Base-by-base conservation (phyloP, 2,329 filamentous ascomycete species). In the Fusarium paranaense region DNA sequence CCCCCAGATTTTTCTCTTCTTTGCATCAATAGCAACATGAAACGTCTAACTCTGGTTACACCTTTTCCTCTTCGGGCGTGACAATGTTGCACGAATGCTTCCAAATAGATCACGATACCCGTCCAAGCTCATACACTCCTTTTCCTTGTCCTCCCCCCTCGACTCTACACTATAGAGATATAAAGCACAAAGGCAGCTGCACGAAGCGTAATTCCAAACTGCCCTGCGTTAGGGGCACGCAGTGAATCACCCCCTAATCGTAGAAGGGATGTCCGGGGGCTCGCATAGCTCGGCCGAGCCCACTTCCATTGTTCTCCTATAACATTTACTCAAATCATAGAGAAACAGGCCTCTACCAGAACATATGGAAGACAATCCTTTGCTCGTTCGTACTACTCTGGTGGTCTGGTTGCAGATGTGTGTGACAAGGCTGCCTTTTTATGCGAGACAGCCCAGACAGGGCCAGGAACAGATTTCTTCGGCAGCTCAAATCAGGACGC, bases 1-100 rank as follows among this genome's bases (percentile, higher is more conserved):
- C 56, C 18, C 11, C 25, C 37, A 62, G 18, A 37, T 32, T 30
- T 14, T 22, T 18, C 22, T 16, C 30, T 40, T 27, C 35, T 16
- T 57, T 57, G 38, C 56, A 66, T 59, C 18, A 52, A 54, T 16
- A 20, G 30, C 52, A 62, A 35, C 66, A 72, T 72, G 72, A 60
- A 75, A 70, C 72, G 35, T 61, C 54, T 58, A 52, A 56, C 47
- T 38, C 11, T 18, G 16, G 69, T 72, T 45, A 7, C 66, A 75
- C 72, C 27, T 62, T 40, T 20, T 58, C 70, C 66, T 67, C 27
- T 54, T 67, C 70, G 35, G 60, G 60, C 35, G 65, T 62, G 58
- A 67, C 63, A 52, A 9, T 61, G 72, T 75, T 61, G 50, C 60
- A 52, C 72, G 47, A n/a, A 37, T 37, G 20, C 54, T 16, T 18